Evolutionary conservation across 768 basidiomycete genomes (phyloP).

Genomic region (Lactarius deliciosus): DNA sequence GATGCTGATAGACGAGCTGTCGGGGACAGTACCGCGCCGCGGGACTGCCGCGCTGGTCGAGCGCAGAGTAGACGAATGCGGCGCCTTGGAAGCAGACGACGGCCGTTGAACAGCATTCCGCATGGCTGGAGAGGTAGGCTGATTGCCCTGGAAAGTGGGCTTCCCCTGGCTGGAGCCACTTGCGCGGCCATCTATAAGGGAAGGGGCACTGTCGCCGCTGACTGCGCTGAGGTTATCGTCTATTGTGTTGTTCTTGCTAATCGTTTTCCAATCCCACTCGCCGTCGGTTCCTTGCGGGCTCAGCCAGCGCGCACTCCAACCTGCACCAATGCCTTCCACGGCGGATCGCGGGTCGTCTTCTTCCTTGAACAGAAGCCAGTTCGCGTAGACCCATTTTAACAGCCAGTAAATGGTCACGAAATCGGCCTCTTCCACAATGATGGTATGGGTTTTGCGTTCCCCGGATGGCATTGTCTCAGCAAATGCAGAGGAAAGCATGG

Average conservation of each 20-base stretch:
- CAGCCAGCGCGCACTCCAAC: slow-evolving; percentile 63
- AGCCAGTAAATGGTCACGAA: slow-evolving; percentile 80
- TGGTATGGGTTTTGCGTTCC: slow-evolving; percentile 58
- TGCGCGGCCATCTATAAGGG: slow-evolving; percentile 26
- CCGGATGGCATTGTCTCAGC: slow-evolving; percentile 51
- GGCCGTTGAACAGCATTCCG: slow-evolving; percentile 15
- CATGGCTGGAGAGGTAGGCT: not conserved
- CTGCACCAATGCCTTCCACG: slow-evolving; percentile 65
- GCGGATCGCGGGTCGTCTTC: slow-evolving; percentile 66
- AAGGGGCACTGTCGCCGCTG: slow-evolving; percentile 50
- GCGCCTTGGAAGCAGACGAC: slow-evolving; percentile 12
- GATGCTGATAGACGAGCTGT: slow-evolving; percentile 13
- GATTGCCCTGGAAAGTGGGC: slow-evolving; percentile 23
- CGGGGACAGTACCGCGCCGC: slow-evolving; percentile 21
- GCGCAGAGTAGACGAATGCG: slow-evolving; percentile 24
- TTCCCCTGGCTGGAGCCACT: slow-evolving; percentile 27
- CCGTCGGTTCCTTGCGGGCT: slow-evolving; percentile 41
- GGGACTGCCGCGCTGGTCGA: slow-evolving; percentile 13
- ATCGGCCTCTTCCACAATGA: slow-evolving; percentile 77
- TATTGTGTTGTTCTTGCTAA: slow-evolving; percentile 39
- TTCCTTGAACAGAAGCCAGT: slow-evolving; percentile 70
- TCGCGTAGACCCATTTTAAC: slow-evolving; percentile 72
- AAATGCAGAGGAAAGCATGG: slow-evolving; percentile 71
- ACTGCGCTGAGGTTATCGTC: slow-evolving; percentile 50
- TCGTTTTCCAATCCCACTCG: slow-evolving; percentile 74